Evolutionary conservation across 495 filamentous ascomycete genomes (phyloP).

Genomic region (Lasiosphaeria ovina): DNA sequence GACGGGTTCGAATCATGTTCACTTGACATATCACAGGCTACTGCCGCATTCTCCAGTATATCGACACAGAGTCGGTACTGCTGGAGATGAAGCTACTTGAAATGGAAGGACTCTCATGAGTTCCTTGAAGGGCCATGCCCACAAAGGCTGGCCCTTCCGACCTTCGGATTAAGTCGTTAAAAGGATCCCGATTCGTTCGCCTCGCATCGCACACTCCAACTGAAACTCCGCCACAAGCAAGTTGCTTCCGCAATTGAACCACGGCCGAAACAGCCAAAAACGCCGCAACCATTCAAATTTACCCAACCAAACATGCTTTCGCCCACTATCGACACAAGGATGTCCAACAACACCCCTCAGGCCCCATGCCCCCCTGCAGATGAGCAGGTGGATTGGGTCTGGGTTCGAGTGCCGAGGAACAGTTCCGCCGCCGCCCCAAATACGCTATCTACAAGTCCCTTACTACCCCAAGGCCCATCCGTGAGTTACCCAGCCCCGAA

Average conservation of each 20-base stretch:
- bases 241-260: neutral
- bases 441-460: slow-evolving; percentile 2
- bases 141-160: slow-evolving; percentile 5
- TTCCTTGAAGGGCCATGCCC: neutral
- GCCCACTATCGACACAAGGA: slow-evolving; percentile 13
- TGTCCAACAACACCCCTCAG: slow-evolving; percentile 5
- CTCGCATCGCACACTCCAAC: neutral
- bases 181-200: slow-evolving; percentile 13
- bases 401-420: slow-evolving; percentile 17
- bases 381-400: slow-evolving; percentile 19
- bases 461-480: too few species aligned
- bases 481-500: neutral
- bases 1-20: too few species aligned
- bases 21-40: too few species aligned
- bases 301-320: slow-evolving; percentile 5
- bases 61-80: too few species aligned
- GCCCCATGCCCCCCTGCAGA: slow-evolving; percentile 8
- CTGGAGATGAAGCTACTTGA: too few species aligned
- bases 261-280: neutral
- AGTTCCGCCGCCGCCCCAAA: too few species aligned
- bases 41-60: too few species aligned
- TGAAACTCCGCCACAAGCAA: too few species aligned
- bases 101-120: too few species aligned
- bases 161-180: slow-evolving; percentile 24
- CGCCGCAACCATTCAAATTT: neutral